These are phyloP conservation scores for Neonectria sp. DNA, from an alignment of 2,329 filamentous ascomycete genomes.

Conservation along the genomic window DNA sequence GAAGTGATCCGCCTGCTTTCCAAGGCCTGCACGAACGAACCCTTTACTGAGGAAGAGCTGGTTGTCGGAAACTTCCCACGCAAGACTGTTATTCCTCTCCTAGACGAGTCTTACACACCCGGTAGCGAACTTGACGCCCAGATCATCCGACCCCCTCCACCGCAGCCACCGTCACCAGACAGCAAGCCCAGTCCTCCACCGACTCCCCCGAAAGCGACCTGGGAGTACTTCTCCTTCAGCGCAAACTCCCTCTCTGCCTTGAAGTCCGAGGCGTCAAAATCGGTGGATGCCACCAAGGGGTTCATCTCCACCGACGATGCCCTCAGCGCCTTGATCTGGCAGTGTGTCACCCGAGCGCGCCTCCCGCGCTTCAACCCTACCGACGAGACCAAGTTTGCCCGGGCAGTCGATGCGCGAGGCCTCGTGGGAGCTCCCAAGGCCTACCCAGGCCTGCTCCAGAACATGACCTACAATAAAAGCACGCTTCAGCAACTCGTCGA, in stretches of 20 bases:
- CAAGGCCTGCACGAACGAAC: constrained; percentile 63
- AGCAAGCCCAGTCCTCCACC: constrained; percentile 13
- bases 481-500: constrained; percentile 49
- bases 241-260: constrained; percentile 54
- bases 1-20: constrained; percentile 63
- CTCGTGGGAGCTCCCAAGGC: constrained; percentile 57
- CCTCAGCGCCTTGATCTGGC: constrained; percentile 67
- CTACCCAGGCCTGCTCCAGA: constrained; percentile 66
- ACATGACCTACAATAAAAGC: constrained; percentile 59
- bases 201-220: constrained; percentile 51
- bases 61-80: constrained; percentile 58
- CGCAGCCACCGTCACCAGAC: constrained; percentile 22
- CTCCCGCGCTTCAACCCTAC: constrained; percentile 49
- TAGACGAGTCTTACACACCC: constrained; percentile 54
- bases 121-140: constrained; percentile 55
- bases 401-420: constrained; percentile 64
- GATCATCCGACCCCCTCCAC: constrained; percentile 47
- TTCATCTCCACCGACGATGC: constrained; percentile 70
- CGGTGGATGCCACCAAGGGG: not conserved
- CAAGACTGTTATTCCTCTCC: constrained; percentile 54
- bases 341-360: constrained; percentile 59
- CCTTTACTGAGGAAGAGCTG: constrained; percentile 62
- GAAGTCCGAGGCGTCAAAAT: constrained; percentile 55
- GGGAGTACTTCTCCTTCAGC: constrained; percentile 63
- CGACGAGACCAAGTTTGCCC: constrained; percentile 55